A percentile compares a stretch with the other conserved stretches of the same genome.
phyloP scores from a whole-genome alignment of 495 filamentous ascomycete genomes.

The Penicillium egyptiacum region DNA sequence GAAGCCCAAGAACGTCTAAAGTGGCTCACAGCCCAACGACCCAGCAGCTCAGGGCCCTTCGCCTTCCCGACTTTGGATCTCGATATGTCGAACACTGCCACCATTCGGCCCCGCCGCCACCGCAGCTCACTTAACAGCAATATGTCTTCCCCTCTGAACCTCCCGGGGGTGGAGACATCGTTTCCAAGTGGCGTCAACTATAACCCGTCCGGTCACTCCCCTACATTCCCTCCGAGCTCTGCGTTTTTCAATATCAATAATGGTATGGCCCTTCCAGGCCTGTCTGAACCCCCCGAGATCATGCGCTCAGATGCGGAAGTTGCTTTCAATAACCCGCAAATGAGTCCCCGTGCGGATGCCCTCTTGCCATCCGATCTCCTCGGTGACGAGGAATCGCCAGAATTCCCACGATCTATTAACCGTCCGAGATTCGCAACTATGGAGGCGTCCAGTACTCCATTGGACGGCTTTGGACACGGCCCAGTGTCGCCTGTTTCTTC shows the following conservation, averaged over 20 bases:
- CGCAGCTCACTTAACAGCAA: constrained; percentile 51
- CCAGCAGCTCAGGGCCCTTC: constrained; percentile 46
- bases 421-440: constrained; percentile 41
- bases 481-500: constrained; percentile 74
- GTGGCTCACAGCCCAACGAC: constrained; percentile 48
- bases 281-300: constrained; percentile 41
- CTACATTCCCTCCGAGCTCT: constrained; percentile 46
- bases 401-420: constrained; percentile 46
- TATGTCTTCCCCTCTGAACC: constrained; percentile 47
- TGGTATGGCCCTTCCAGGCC: constrained; percentile 48
- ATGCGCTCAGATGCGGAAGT: constrained; percentile 45
- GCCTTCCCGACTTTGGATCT: constrained; percentile 45
- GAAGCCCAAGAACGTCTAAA: constrained; percentile 53
- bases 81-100: constrained; percentile 39
- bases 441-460: constrained; percentile 33
- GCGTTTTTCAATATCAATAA: constrained; percentile 63
- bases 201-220: constrained; percentile 47
- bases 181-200: constrained; percentile 42
- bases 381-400: constrained; percentile 67
- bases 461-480: constrained; percentile 48
- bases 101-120: constrained; percentile 50
- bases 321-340: constrained; percentile 63
- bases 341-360: constrained; percentile 78
- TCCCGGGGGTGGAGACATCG: constrained; percentile 39
- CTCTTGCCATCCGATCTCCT: constrained; percentile 80